A percentile compares a stretch with the other conserved stretches of the same genome.
These are phyloP conservation scores for Saussurea involucrata DNA, from an alignment of 129 eudicot species.

Conservation along the genomic window DNA sequence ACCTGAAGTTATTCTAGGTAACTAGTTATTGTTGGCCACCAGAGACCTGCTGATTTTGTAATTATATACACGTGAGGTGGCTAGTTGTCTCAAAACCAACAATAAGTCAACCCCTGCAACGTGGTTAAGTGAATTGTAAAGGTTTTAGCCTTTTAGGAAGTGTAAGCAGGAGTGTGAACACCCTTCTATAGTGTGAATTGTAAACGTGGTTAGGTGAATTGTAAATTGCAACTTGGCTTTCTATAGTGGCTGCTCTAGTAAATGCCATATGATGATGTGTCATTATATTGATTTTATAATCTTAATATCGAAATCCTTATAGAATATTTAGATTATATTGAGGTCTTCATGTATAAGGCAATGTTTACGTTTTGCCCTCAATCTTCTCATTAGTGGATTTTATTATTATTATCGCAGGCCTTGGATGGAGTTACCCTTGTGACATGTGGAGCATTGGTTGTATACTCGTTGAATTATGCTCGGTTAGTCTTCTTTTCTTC, in stretches of 20 bases:
- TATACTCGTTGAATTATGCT: constrained; percentile 82
- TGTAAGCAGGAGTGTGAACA: no score
- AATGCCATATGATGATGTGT: not conserved
- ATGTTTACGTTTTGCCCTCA: not conserved
- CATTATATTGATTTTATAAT: constrained; percentile 8
- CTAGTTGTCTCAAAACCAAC: not conserved
- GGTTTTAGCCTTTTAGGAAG: no score
- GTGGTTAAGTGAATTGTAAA: not conserved
- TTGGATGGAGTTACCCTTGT: constrained; percentile 92
- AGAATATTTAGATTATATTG: not conserved
- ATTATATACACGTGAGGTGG: not conserved
- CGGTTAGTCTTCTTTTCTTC: constrained; percentile 41
- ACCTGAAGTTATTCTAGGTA: constrained; percentile 98
- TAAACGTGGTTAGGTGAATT: no score
- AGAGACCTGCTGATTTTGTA: constrained; percentile 23
- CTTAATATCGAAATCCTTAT: not conserved
- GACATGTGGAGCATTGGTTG: constrained; percentile 96
- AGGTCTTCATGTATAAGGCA: not conserved
- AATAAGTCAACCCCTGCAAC: not conserved
- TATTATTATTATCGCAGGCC: constrained; percentile 44
- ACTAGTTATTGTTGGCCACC: constrained; percentile 35
- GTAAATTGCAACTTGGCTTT: not conserved
- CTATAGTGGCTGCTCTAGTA: not conserved
- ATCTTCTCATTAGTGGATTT: not conserved
- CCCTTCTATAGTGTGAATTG: no score